Percentiles rank a stretch among this genome's conserved stretches.
Evolutionary conservation across 2,329 filamentous ascomycete genomes (phyloP).

Genomic region (Drechslerella dactyloides): DNA sequence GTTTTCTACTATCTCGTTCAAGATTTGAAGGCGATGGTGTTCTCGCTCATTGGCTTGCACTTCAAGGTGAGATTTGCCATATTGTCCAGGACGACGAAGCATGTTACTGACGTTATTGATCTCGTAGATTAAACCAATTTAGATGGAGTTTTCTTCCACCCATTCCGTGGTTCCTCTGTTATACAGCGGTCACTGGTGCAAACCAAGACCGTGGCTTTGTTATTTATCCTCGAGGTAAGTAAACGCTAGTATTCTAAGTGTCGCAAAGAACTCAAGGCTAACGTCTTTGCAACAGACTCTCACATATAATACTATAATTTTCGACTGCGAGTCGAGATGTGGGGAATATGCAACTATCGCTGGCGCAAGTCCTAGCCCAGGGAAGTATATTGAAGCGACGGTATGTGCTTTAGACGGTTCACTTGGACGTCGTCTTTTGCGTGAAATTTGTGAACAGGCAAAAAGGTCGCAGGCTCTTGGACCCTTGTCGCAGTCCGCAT

Average conservation of each 20-base stretch:
- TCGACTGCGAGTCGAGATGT: background rate
- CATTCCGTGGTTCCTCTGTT: slow-evolving; percentile 12
- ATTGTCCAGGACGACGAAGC: background rate
- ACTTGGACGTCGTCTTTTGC: slow-evolving; percentile 16
- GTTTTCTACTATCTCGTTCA: slow-evolving; percentile 99
- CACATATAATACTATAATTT: background rate
- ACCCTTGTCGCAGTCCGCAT: slow-evolving; percentile 29
- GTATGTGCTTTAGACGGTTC: background rate
- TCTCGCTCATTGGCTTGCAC: slow-evolving; percentile 93
- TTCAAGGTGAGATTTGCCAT: slow-evolving; percentile 72
- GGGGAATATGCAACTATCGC: background rate
- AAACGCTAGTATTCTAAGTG: slow-evolving; percentile 4
- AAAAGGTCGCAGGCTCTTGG: slow-evolving; percentile 9
- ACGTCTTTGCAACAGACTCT: slow-evolving; percentile 3
- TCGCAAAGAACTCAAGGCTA: slow-evolving; percentile 9
- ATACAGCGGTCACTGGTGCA: slow-evolving; percentile 42
- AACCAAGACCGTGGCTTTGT: slow-evolving; percentile 42
- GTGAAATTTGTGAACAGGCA: slow-evolving; percentile 24
- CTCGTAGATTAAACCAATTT: slow-evolving; percentile 47
- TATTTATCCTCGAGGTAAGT: slow-evolving; percentile 38
- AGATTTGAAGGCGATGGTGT: slow-evolving; percentile 93
- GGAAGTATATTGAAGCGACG: slow-evolving; percentile 17
- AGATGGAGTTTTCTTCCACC: slow-evolving; percentile 4
- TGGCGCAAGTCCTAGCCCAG: slow-evolving; percentile 13
- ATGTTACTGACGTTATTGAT: slow-evolving; percentile 4